These are phyloP conservation scores for Paramecium caudatum DNA, from an alignment of 73 alveolate species.

Conservation along the genomic window DNA sequence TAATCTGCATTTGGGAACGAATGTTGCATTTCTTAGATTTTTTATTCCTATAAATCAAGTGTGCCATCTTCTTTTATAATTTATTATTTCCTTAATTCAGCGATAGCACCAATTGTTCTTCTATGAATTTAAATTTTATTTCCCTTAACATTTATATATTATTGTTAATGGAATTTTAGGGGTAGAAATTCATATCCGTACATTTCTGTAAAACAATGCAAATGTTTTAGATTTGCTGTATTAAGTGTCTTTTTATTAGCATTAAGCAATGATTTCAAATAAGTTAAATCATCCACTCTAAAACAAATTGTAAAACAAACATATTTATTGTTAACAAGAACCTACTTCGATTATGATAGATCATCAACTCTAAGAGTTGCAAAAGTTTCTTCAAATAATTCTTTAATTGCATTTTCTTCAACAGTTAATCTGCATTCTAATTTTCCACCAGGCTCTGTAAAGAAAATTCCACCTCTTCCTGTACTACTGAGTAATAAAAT, in stretches of 20 bases:
- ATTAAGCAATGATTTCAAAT: not conserved
- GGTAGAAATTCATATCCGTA: not conserved
- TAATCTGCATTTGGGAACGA: not conserved
- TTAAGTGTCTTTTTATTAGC: not conserved
- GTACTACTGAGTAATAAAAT: conserved; percentile 20
- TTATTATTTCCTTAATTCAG: not conserved
- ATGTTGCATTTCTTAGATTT: not conserved
- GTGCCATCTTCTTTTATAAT: not conserved
- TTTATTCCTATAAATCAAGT: not conserved
- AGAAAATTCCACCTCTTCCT: conserved; percentile 45
- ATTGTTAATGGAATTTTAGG: too few species aligned
- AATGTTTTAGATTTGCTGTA: not conserved
- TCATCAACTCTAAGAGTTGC: not conserved
- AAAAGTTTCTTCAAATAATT: conserved; percentile 57
- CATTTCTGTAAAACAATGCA: conserved; percentile 19
- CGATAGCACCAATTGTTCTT: not conserved
- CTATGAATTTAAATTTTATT: not conserved
- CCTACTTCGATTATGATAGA: not conserved
- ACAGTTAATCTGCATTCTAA: not conserved
- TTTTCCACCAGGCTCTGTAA: conserved; percentile 44
- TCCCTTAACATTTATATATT: not conserved
- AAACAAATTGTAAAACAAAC: not conserved
- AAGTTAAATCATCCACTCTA: not conserved
- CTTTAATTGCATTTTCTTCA: conserved; percentile 63
- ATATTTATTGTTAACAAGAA: conserved; percentile 35